phyloP scores from a whole-genome alignment of 805 yeast genomes.

The Lachancea nothofagi region DNA sequence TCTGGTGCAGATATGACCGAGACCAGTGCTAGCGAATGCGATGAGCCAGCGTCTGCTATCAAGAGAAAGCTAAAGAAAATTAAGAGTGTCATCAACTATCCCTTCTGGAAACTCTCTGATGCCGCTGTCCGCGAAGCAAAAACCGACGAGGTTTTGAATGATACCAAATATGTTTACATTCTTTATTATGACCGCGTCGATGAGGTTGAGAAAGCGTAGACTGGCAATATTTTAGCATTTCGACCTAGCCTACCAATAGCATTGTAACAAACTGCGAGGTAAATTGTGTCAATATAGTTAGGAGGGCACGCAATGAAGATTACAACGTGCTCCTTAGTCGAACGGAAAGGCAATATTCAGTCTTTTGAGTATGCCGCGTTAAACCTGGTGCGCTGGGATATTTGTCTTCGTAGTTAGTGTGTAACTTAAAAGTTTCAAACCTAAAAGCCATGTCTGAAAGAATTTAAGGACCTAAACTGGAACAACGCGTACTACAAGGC shows the following conservation, averaged over 20 bases:
- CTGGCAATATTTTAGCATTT: neutral
- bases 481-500: neutral
- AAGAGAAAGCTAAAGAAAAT: slow-evolving; percentile 46
- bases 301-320: too few relatives aligned
- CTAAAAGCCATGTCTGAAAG: neutral
- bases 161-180: slow-evolving; percentile 77
- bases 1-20: slow-evolving; percentile 15
- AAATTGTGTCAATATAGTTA: too few relatives aligned
- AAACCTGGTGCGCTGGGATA: neutral
- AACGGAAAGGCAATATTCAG: too few relatives aligned
- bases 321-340: too few relatives aligned
- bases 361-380: too few relatives aligned
- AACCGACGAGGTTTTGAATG: slow-evolving; percentile 52
- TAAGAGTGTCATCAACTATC: slow-evolving; percentile 49
- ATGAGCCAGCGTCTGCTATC: slow-evolving; percentile 13
- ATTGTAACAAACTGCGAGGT: too few relatives aligned
- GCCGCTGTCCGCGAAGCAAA: slow-evolving; percentile 59
- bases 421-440: slow-evolving; percentile 1
- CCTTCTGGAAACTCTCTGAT: slow-evolving; percentile 87
- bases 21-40: slow-evolving; percentile 20
- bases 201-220: slow-evolving; percentile 1
- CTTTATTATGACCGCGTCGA: slow-evolving; percentile 58
- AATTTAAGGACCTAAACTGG: neutral
- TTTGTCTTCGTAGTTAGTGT: slow-evolving; percentile 2
- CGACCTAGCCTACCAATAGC: neutral